A percentile compares a stretch with the other conserved stretches of the same genome.
Conservation (phyloP, 2,329 filamentous ascomycete species). For the Fusarium irregulare region DNA sequence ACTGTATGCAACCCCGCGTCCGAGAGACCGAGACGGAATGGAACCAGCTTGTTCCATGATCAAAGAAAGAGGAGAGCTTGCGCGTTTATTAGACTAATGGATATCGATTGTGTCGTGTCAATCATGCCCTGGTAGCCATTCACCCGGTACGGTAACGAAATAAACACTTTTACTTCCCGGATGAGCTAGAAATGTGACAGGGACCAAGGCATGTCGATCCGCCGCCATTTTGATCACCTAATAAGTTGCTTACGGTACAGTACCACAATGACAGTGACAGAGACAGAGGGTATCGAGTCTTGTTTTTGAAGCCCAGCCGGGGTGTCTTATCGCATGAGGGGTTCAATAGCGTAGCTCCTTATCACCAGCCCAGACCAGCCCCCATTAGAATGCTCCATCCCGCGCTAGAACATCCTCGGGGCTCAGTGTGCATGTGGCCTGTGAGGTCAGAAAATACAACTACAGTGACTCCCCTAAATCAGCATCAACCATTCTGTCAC, state of each 20-base stretch:
- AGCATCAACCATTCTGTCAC: background rate
- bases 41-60: background rate
- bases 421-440: constrained; percentile 10
- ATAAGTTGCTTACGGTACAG: background rate
- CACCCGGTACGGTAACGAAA: constrained; percentile 13
- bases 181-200: constrained; percentile 1
- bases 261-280: background rate
- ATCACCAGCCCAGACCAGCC: background rate
- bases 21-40: background rate
- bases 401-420: constrained; percentile 11
- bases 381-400: constrained; percentile 4
- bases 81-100: background rate
- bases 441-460: background rate
- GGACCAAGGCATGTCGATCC: constrained; percentile 5
- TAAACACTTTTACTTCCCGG: constrained; percentile 5
- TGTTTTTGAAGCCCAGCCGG: background rate
- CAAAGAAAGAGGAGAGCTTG: constrained; percentile 1
- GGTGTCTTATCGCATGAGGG: constrained; percentile 10
- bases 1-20: background rate
- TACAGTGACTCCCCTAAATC: background rate
- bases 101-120: constrained; percentile 11
- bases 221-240: constrained; percentile 4
- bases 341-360: constrained; percentile 5
- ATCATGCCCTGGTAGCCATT: constrained; percentile 15
- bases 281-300: background rate